Evolutionary conservation across 176 grass and related monocot species (phyloP), one percentile per base, ranked within the genome.

Genomic region (Musa troglodytarum): DNA sequence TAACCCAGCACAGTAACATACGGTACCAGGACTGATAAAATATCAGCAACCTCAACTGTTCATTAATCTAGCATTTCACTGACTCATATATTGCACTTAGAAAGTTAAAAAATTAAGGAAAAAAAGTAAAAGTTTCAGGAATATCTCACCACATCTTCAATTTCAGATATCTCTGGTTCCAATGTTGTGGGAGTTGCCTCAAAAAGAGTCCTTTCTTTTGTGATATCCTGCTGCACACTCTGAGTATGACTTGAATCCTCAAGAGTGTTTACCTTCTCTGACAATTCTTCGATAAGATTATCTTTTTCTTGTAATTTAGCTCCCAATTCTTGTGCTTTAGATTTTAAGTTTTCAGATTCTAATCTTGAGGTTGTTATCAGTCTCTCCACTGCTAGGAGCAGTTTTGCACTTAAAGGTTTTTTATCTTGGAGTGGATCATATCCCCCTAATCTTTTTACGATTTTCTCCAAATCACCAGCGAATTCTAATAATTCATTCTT

Each of bases 331-430:
- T 89, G 88, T 78, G 87, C 86, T 78, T 71, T 77, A 75, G 88
- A 93, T 74, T 91, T 98, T 28, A 80, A 86, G 83, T 82, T 98
- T 68, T 86, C 86, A 78, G 81, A 84, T 68, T 93, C 94, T 21
- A 65, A 71, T 54, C 28, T 79, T 76, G 87, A 84, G 21, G 87
- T 54, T 51, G 90, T 85, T 79, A 83, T 68, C 82, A 90, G 76
- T 89, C 89, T 98, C 83, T 98, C 94, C 65, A 89, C 86, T 25
- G 86, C 85, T 81, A 91, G 77, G 25, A 98, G 82, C 68, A 80
- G 65, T 28, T 85, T 85, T 78, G 80, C 76, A 52, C 56, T 92
- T 22, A 73, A 50, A 77, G 86, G 80, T 78, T 93, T 93, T 63
- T 89, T 85, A 82, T 89, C 90, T 64, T 83, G 83, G 50, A 77